Base-by-base conservation (phyloP, 2,329 filamentous ascomycete species). In the Zelopaecilomyces penicillatus region DNA sequence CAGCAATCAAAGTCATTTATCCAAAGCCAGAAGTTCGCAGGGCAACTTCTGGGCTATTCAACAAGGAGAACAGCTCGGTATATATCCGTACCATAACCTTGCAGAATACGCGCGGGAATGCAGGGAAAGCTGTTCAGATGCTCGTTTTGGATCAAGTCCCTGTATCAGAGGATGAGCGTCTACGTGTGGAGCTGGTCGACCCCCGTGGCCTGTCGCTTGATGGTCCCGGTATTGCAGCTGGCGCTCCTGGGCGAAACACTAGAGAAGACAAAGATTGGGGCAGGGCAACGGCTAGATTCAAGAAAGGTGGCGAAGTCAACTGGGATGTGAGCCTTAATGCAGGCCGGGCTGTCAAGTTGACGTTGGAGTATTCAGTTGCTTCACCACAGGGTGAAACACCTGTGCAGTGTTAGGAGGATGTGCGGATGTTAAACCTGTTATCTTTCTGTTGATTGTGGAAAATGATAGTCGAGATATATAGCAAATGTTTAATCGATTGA, bases 81-180 rank as follows among this genome's bases (percentile, higher is more conserved):
- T 82, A 75, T 54, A 66, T 57, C 2, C 74, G 76, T 3, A 61
- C 58, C 29, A 54, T 78, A 29, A 70, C 65, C 3, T 56, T 82
- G 8, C 65, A 67, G 28, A 81, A 81, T 55, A 76, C 73, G 2
- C 64, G 67, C 7, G 63, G 63, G 5, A 47, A 53, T 11, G 48
- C 53, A 5, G 58, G 57, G 11, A 65, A 65, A 49, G 55, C 67
- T 0, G 65, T 75, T 10, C 66, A 66, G 1, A 35, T 83, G 2
- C 62, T 73, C 1, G 71, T 82, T 28, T 56, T 78, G 3, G 80
- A 83, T 49, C 78, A 83, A 59, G 65, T 82, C 2, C 80, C 78
- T 3, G 65, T 82, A n/a, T 77, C 71, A 26, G 71, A 82, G 57
- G 78, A 82, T 43, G 78, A 81, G 56, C 65, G 69, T 35, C 61